A percentile compares a stretch with the other conserved stretches of the same genome.
phyloP scores from a whole-genome alignment of 1,284 basidiomycete genomes.

The Tilletiaria anomala region DNA sequence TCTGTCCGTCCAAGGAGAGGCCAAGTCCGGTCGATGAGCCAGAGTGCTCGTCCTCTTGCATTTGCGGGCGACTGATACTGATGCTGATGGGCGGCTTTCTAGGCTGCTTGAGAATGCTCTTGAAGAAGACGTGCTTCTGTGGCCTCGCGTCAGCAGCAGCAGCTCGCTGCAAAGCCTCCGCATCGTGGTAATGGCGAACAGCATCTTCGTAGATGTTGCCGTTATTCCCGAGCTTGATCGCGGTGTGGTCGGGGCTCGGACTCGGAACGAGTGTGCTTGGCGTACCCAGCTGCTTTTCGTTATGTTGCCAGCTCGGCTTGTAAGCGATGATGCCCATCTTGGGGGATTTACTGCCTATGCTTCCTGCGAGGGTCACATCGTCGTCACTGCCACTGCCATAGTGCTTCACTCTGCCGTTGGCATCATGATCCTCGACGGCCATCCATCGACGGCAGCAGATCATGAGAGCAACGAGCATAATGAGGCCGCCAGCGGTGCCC shows the following conservation, averaged over 20 bases:
- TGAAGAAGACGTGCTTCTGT: too few relatives aligned
- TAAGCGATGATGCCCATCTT: slow-evolving; percentile 1
- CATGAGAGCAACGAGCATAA: slow-evolving; percentile 19
- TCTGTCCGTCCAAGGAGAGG: slow-evolving; percentile 1
- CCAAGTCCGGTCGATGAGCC: slow-evolving; percentile 2
- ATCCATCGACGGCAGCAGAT: slow-evolving; percentile 18
- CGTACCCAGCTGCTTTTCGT: slow-evolving; percentile 6
- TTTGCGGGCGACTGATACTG: not conserved
- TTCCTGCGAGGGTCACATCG: too few relatives aligned
- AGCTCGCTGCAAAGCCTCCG: too few relatives aligned
- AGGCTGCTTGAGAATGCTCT: too few relatives aligned
- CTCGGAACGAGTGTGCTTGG: slow-evolving; percentile 8
- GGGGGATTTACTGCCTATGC: slow-evolving; percentile 4
- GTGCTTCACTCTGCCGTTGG: slow-evolving; percentile 5
- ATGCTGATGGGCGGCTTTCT: too few relatives aligned
- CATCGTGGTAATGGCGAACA: too few relatives aligned
- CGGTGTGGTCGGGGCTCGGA: slow-evolving; percentile 12
- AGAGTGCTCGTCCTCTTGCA: not conserved
- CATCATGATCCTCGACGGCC: slow-evolving; percentile 18
- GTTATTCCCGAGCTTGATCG: not conserved
- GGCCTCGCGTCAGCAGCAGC: too few relatives aligned
- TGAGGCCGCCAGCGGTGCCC: slow-evolving; percentile 17
- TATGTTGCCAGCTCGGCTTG: slow-evolving; percentile 1
- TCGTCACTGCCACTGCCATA: slow-evolving; percentile 2
- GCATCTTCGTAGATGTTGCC: too few relatives aligned